Evolutionary conservation across 2,329 filamentous ascomycete genomes (phyloP), one percentile per base, ranked within the genome.

Genomic region (Graphiopsis chlorocephala): DNA sequence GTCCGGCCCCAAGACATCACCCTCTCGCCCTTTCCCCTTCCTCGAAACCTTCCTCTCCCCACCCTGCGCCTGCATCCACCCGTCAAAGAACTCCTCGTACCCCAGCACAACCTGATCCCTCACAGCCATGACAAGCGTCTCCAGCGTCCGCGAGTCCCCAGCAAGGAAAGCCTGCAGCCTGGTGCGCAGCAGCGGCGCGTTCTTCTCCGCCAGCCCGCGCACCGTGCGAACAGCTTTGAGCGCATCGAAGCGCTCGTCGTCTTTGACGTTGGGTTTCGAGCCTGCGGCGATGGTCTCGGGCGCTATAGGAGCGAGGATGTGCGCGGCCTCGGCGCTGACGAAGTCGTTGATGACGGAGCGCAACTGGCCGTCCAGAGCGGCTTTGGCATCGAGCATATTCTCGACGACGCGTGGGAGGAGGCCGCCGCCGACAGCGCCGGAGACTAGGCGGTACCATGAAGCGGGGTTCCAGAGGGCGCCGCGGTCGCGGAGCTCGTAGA

Each of bases 311-410:
- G 56, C 57, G 56, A 64, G 63, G 80, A 90, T 89, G 50, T 83
- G 80, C 0, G 74, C 74, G 1, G 86, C 83, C 68, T 85, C 87
- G 29, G 79, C 78, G 56, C 80, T 82, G n/a, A 87, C 88, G 68
- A 90, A 88, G 65, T 89, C 86, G 64, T 86, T 88, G 73, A 90
- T 90, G 1, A 86, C 85, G 6, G 82, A 84, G 47, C 88, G 78
- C 8, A 90, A 79, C 8, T 84, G 80, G 0, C 85, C 86, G 68
- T 90, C 88, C 0, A 90, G 80, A 73, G 90, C 87, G 12, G 85
- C 86, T 76, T 90, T 90, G 23, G 88, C 88, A 72, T 90, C 88
- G 17, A 90, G 81, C 87, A 90, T 90, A 72, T 89, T 89, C 72
- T 89, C 86, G 0, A 90, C 85, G 2, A 90, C 87, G 53, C 85